Conservation (phyloP, 208 protist genomes). For the Willaertia magna region DNA sequence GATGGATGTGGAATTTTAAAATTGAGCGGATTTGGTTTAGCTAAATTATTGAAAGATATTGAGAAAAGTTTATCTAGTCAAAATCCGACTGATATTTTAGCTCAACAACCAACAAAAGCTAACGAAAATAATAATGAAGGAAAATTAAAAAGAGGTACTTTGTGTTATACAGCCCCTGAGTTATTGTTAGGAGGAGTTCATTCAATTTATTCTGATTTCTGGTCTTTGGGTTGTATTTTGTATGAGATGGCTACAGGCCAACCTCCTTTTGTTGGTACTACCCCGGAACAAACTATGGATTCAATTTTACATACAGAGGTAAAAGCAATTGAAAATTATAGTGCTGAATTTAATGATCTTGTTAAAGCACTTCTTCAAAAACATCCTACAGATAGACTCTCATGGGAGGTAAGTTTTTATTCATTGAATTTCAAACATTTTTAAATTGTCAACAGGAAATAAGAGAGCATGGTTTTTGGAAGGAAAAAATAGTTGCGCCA, state of each 20-base stretch:
- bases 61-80: constrained; percentile 6
- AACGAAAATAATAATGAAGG: constrained; percentile 21
- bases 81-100: background rate
- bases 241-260: constrained; percentile 34
- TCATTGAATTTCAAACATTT: too few species aligned
- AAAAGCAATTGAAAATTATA: constrained; percentile 29
- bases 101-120: constrained; percentile 2
- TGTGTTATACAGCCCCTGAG: constrained; percentile 81
- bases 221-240: constrained; percentile 39
- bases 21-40: constrained; percentile 73
- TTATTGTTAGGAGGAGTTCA: constrained; percentile 57
- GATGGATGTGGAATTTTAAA: constrained; percentile 68
- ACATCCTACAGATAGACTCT: constrained; percentile 51
- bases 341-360: constrained; percentile 49
- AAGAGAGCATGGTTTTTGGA: constrained; percentile 56
- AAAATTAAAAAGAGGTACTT: constrained; percentile 48
- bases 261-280: constrained; percentile 25
- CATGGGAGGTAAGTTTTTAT: constrained; percentile 50
- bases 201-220: constrained; percentile 60
- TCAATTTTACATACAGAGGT: constrained; percentile 24
- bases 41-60: constrained; percentile 40
- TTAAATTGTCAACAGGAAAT: too few species aligned
- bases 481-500: constrained; percentile 30
- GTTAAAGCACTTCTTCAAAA: constrained; percentile 55
- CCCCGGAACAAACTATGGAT: constrained; percentile 20